These are phyloP conservation scores for Phytophthora boehmeriae DNA, from an alignment of 352 stramenopile genomes.

Conservation along the genomic window DNA sequence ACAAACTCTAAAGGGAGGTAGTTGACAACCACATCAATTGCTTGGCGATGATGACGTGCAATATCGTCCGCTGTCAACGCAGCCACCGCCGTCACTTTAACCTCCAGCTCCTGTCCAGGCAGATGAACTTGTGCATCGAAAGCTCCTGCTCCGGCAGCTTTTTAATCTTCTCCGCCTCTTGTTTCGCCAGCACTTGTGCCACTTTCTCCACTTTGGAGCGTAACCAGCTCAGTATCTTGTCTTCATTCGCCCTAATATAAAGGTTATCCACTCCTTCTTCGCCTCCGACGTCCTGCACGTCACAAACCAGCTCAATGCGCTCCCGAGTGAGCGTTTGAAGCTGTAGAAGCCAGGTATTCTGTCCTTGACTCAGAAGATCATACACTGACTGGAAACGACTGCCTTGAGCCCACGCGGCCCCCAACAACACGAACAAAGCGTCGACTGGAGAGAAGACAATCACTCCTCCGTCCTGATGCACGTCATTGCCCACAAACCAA, in stretches of 20 bases:
- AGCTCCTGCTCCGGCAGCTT: constrained; percentile 21
- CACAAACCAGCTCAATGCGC: constrained; percentile 53
- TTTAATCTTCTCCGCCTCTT: constrained; percentile 25
- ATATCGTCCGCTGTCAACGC: constrained; percentile 21
- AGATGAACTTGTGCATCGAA: constrained; percentile 50
- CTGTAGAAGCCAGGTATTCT: constrained; percentile 69
- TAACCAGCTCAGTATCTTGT: constrained; percentile 64
- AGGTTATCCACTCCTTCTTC: constrained; percentile 56
- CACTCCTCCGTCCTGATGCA: constrained; percentile 69
- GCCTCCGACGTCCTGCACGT: constrained; percentile 49
- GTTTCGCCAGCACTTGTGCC: constrained; percentile 44
- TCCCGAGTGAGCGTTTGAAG: constrained; percentile 33
- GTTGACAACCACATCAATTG: constrained; percentile 63
- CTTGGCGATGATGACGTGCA: constrained; percentile 41
- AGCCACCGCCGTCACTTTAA: not conserved
- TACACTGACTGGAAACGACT: constrained; percentile 59
- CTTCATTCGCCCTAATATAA: constrained; percentile 62
- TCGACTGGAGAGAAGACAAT: constrained; percentile 73
- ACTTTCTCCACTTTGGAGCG: constrained; percentile 53
- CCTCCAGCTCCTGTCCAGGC: constrained; percentile 15
- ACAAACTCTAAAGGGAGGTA: constrained; percentile 58
- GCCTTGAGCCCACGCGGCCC: constrained; percentile 53
- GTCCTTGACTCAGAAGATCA: constrained; percentile 49
- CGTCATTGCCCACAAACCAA: constrained; percentile 81
- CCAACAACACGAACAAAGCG: constrained; percentile 73